Evolutionary conservation across 371 early-diverging fungal species (phyloP).

Genomic region (Sporodiniella umbellata): DNA sequence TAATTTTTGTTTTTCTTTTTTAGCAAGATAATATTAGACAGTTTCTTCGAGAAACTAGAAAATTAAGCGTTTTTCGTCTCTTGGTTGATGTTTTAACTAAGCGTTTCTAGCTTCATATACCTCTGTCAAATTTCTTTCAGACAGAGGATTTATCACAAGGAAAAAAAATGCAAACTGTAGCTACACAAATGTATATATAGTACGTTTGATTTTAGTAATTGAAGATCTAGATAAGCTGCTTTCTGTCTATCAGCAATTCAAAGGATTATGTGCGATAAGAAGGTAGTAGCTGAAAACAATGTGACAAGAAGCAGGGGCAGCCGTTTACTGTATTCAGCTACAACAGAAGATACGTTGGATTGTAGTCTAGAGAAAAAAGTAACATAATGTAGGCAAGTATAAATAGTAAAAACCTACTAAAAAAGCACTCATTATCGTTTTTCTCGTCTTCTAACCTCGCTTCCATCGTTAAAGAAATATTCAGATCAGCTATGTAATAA

Average conservation of each 20-base stretch:
- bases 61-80: too few relatives aligned
- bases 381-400: too few relatives aligned
- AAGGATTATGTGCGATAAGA: slow-evolving; percentile 20
- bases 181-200: neutral
- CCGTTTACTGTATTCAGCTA: neutral
- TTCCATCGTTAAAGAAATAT: neutral
- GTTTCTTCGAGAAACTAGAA: slow-evolving; percentile 59
- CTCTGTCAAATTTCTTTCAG: slow-evolving; percentile 85
- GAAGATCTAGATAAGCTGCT: too few relatives aligned
- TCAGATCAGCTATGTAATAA: slow-evolving; percentile 7
- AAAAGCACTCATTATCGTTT: neutral
- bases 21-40: slow-evolving; percentile 83
- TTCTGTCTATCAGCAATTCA: slow-evolving; percentile 19
- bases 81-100: too few relatives aligned
- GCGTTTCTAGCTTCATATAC: slow-evolving; percentile 61
- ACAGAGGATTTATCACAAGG: slow-evolving; percentile 91
- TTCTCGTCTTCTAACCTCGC: neutral
- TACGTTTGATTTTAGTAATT: too few relatives aligned
- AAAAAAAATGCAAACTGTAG: slow-evolving; percentile 81
- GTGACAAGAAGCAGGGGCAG: neutral
- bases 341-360: slow-evolving; percentile 10
- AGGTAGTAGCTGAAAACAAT: slow-evolving; percentile 1
- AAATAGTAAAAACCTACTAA: neutral
- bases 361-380: too few relatives aligned
- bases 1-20: neutral